These are phyloP conservation scores for Lactifluus echinatus DNA, from an alignment of 768 basidiomycete species.

Conservation along the genomic window DNA sequence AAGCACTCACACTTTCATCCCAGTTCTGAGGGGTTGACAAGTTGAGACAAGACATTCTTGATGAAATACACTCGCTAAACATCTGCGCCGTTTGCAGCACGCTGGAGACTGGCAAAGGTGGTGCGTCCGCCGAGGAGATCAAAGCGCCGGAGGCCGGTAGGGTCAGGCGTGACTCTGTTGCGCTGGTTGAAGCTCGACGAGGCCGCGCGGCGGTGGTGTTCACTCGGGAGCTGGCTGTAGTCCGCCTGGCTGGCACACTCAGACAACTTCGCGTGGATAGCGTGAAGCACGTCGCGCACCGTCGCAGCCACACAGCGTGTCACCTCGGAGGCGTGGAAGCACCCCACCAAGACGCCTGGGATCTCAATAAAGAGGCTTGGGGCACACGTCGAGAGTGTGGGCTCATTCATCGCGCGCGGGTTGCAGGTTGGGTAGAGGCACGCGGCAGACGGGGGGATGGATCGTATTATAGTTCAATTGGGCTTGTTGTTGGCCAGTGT, in stretches of 20 bases:
- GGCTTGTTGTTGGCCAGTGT: constrained; percentile 6
- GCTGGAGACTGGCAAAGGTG: constrained; percentile 15
- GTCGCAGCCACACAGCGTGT: constrained; percentile 5
- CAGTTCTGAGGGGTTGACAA: neutral
- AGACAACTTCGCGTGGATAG: constrained; percentile 9
- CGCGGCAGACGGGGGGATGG: constrained; percentile 9
- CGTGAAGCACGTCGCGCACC: constrained; percentile 16
- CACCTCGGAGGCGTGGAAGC: constrained; percentile 11
- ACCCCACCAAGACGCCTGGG: constrained; percentile 6
- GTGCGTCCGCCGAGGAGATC: constrained; percentile 17
- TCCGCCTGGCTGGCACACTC: constrained; percentile 11
- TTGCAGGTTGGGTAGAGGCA: constrained; percentile 12
- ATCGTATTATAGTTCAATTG: constrained; percentile 13
- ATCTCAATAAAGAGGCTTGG: constrained; percentile 12
- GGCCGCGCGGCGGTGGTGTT: constrained; percentile 7
- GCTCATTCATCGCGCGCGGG: constrained; percentile 12
- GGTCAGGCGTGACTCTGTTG: constrained; percentile 11
- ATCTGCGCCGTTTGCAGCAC: constrained; percentile 13
- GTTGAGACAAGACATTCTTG: neutral
- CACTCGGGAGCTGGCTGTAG: constrained; percentile 7
- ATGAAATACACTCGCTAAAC: constrained; percentile 14
- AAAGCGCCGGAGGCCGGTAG: constrained; percentile 12
- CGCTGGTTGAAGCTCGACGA: constrained; percentile 11
- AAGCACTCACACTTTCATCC: neutral
- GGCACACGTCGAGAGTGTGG: constrained; percentile 9